Conservation (phyloP, 106 monocot genomes). For the Acorus gramineus region DNA sequence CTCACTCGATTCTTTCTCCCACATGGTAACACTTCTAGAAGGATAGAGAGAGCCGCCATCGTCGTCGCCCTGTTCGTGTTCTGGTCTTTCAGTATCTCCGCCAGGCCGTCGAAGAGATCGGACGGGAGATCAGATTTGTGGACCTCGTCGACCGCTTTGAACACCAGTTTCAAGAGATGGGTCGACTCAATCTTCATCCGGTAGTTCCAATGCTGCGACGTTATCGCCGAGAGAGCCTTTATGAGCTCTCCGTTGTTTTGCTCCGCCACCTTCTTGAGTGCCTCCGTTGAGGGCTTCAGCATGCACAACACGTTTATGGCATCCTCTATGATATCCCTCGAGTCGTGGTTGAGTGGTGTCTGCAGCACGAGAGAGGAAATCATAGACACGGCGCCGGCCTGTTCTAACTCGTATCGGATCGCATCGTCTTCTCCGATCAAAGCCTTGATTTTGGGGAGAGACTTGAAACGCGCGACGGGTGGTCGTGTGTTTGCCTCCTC, state of each 20-base stretch:
- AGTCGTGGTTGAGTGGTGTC: neutral
- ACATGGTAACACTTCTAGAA: constrained; percentile 6
- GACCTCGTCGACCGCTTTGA: constrained; percentile 10
- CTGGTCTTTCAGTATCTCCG: constrained; percentile 33
- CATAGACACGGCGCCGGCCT: constrained; percentile 16
- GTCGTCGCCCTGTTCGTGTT: constrained; percentile 15
- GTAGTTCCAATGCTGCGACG: constrained; percentile 13
- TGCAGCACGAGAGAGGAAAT: constrained; percentile 4
- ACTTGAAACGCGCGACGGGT: constrained; percentile 1
- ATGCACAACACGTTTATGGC: constrained; percentile 16
- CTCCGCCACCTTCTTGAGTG: constrained; percentile 15
- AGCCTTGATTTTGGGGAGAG: constrained; percentile 1
- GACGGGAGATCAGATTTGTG: constrained; percentile 4
- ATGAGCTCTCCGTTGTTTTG: constrained; percentile 17
- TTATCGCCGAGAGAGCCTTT: constrained; percentile 1
- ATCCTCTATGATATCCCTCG: constrained; percentile 3
- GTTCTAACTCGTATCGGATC: constrained; percentile 12
- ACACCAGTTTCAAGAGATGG: constrained; percentile 16
- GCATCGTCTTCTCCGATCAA: constrained; percentile 7
- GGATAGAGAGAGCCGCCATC: constrained; percentile 8
- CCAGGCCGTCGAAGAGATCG: constrained; percentile 17
- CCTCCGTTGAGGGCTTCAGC: constrained; percentile 10
- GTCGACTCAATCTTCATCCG: constrained; percentile 11
- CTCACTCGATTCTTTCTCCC: constrained; percentile 15
- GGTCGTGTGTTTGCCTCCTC: too few species aligned